Percentiles rank a stretch among this genome's conserved stretches.
Evolutionary conservation across 2,329 filamentous ascomycete species (phyloP).

Genomic region (Nemania sp.): DNA sequence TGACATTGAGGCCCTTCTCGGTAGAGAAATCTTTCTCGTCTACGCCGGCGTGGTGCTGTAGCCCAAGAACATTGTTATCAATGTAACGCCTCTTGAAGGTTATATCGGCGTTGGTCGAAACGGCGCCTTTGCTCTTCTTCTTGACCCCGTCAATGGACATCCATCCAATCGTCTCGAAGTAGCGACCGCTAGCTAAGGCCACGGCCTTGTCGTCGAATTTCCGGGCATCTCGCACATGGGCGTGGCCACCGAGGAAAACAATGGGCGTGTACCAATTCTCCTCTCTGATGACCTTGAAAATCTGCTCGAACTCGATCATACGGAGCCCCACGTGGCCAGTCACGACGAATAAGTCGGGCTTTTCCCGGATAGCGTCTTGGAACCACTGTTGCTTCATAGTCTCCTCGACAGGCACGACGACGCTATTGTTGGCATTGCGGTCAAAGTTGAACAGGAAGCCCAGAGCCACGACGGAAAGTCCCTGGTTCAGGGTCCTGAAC

Average conservation of each 20-base stretch:
- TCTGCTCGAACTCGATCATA: constrained; percentile 75
- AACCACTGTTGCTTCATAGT: constrained; percentile 89
- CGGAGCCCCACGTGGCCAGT: constrained; percentile 82
- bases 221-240: constrained; percentile 83
- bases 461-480: constrained; percentile 81
- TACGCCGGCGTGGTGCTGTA: constrained; percentile 77
- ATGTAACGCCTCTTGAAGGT: constrained; percentile 82
- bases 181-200: constrained; percentile 83
- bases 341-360: constrained; percentile 85
- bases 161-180: constrained; percentile 95
- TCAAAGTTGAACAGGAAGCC: constrained; percentile 96
- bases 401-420: constrained; percentile 78
- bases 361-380: constrained; percentile 78
- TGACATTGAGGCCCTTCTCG: constrained; percentile 71
- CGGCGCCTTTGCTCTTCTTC: constrained; percentile 40
- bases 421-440: constrained; percentile 86
- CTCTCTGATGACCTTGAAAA: constrained; percentile 78
- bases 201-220: constrained; percentile 78
- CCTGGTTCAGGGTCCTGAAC: constrained; percentile 89
- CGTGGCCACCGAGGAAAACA: constrained; percentile 88
- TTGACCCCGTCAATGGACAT: constrained; percentile 75
- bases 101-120: constrained; percentile 44
- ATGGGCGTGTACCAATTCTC: constrained; percentile 82
- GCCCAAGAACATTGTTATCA: constrained; percentile 87
- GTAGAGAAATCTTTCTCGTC: constrained; percentile 77